Evolutionary conservation across 306 rosid genomes (phyloP).

Genomic region (Benincasa hispida): DNA sequence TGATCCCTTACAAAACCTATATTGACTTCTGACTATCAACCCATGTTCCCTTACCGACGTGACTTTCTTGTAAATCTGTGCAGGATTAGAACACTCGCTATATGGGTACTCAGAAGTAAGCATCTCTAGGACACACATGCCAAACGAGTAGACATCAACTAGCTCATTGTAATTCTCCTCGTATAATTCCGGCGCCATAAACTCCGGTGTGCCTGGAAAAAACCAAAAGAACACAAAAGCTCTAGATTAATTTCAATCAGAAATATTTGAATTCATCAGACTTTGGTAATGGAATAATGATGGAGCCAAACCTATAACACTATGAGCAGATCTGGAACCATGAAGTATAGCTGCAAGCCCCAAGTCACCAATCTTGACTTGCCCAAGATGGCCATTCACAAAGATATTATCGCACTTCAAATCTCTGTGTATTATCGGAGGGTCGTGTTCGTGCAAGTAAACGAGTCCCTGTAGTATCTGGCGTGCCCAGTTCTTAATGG

Average conservation of each 20-base stretch:
- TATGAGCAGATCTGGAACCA: constrained; percentile 63
- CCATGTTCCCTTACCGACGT: constrained; percentile 43
- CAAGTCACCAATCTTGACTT: constrained; percentile 82
- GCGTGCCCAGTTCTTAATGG: constrained; percentile 71
- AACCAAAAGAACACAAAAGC: not conserved
- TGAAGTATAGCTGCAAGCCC: constrained; percentile 76
- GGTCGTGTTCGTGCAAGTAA: constrained; percentile 65
- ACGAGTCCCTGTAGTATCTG: constrained; percentile 72
- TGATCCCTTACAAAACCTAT: not conserved
- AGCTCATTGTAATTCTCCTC: constrained; percentile 88
- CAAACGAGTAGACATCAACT: constrained; percentile 88
- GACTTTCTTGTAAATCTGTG: constrained; percentile 93
- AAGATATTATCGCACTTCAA: constrained; percentile 83
- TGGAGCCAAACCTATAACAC: constrained; percentile 60
- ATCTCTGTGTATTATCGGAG: constrained; percentile 85
- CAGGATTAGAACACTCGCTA: constrained; percentile 71
- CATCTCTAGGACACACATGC: constrained; percentile 94
- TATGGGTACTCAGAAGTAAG: constrained; percentile 76
- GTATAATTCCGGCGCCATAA: constrained; percentile 90
- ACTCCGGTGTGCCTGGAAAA: constrained; percentile 75
- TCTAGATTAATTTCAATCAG: not conserved
- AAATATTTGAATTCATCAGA: not conserved
- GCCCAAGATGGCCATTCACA: constrained; percentile 92
- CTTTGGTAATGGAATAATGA: not conserved
- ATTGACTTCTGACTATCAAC: not conserved